Evolutionary conservation across 805 yeast species (phyloP), one percentile per base, ranked within the genome.

Genomic region (Candida nanaspora): DNA sequence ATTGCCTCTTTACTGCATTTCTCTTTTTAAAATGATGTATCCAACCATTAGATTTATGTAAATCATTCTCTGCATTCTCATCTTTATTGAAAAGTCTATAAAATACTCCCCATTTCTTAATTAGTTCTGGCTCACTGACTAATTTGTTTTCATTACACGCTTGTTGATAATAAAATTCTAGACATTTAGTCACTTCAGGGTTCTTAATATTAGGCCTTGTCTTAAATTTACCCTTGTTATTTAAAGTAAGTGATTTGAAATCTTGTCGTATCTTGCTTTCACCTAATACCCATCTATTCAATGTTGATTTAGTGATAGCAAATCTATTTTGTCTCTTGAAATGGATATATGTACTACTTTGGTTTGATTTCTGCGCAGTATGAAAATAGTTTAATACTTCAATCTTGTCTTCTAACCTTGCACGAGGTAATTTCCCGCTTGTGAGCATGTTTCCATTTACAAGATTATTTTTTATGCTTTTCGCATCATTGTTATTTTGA

Each of bases 31-130:
- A 67, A 45, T 64, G 63, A 34, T 63, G 62, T 6, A 67, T 41
- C 72, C 71, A 68, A 0, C 72, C 72, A 44, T 64, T 64, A 1
- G 68, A 59, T 43, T 61, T 61, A 8, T 37, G 37, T 10, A 22
- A 6, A 11, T 23, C 16, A 22, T 33, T 6, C 47, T 43, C 6
- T 19, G 28, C 6, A 23, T n/a, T n/a, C n/a, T 37, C 3, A 8
- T 30, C 7, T 23, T 47, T 45, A 41, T 57, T 50, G 41, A 49
- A 58, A 10, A 43, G 32, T 32, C 44, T 48, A 41, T 44, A 50
- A 26, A 58, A 46, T 3, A 49, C 46, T 4, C 51, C 37, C 62
- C 59, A 65, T 45, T 64, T 59, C 7, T 52, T 41, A n/a, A 56
- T 49, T 30, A 68, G 45, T 19, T 50, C 51, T 11, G 56, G 42